Evolutionary conservation across 163 green algal species (phyloP), one percentile per base, ranked within the genome.

Genomic region (Scenedesmus sp.): DNA sequence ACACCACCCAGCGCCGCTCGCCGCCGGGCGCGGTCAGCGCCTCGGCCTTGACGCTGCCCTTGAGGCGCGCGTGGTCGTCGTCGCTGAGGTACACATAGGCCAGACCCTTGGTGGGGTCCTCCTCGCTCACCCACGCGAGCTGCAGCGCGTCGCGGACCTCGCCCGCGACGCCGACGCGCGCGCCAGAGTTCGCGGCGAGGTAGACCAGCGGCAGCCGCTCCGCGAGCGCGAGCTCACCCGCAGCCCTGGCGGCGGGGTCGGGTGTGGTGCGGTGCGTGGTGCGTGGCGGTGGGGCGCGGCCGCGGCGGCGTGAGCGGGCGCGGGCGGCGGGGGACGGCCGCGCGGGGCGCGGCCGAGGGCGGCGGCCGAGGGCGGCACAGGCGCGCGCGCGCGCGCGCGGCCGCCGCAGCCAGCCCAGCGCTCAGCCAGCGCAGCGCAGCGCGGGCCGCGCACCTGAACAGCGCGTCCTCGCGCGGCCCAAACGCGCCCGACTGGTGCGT

Each of bases 161-260:
- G 10, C 80, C 87, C 14, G 93, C 95, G 77, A 98, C 86, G 2
- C 95, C 95, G 34, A 98, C 91, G 7, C 94, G 87, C 15, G 95
- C 95, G 22, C 94, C 94, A 33, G 64, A 77, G 84, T 99, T 99
- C 31, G 95, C 96, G 10, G 95, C 95, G 36, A 99, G 85, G 87
- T 99, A 99, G 10, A 99, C 66, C 22, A 98, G 84, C 2, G 97
- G 96, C 60, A 99, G 85, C 11, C 84, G 64, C 74, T 95, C 69
- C 44, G 88, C 71, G 58, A 97, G 85, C 1, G 95, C 91, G 31
- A 92, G 85, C 80, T 96, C 89, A 0, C 87, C 92, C 4, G 87
- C 91, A 33, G 75, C 84, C 18, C 76, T n/a, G n/a, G n/a, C n/a
- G n/a, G n/a, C n/a, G n/a, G n/a, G n/a, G n/a, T 65, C n/a, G n/a